Evolutionary conservation across 176 grass and related monocot genomes (phyloP).

Genomic region (Rhynchospora breviuscula): DNA sequence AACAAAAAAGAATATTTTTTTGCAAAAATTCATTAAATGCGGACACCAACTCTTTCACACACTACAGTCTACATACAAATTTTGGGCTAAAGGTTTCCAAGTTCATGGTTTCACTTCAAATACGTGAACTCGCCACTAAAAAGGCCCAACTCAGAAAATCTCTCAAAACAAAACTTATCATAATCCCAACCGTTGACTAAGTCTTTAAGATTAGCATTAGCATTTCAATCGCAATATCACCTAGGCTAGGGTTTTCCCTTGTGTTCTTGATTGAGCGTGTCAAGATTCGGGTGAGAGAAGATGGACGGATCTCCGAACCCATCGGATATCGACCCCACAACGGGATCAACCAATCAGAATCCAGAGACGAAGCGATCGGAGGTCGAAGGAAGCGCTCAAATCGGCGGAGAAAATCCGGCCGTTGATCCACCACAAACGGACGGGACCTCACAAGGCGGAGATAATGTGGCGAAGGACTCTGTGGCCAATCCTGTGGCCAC

Average conservation of each 20-base stretch:
- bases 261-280: not conserved
- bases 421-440: not conserved
- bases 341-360: not conserved
- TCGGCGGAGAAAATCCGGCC: not conserved
- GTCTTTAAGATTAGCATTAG: not conserved
- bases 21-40: no score
- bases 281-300: slow-evolving; percentile 17
- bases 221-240: not conserved
- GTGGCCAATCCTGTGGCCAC: not conserved
- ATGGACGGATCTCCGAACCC: slow-evolving; percentile 23
- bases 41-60: no score
- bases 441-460: not conserved
- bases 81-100: no score
- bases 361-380: not conserved
- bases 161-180: not conserved
- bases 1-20: no score
- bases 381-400: not conserved
- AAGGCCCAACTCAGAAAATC: not conserved
- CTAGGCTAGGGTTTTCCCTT: not conserved
- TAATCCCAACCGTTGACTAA: not conserved
- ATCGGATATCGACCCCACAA: not conserved
- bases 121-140: not conserved
- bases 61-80: no score
- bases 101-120: no score
- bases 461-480: not conserved